A percentile compares a stretch with the other conserved stretches of the same genome.
Evolutionary conservation across 495 filamentous ascomycete genomes (phyloP).

Genomic region (Neurospora africana): DNA sequence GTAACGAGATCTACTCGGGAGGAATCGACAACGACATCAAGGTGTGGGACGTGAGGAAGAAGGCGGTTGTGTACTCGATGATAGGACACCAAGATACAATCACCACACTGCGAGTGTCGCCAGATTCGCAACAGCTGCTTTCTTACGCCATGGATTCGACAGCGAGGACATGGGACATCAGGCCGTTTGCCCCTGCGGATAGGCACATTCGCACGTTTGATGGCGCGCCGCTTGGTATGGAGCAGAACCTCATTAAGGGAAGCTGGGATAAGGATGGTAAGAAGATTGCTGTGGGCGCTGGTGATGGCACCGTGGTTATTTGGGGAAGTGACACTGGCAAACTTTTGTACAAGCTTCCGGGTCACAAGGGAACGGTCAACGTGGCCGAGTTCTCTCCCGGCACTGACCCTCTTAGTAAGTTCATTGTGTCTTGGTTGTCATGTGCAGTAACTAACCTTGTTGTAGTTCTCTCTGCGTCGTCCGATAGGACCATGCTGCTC

Average conservation of each 20-base stretch:
- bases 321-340: conserved; percentile 80
- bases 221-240: conserved; percentile 73
- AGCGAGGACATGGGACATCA: conserved; percentile 90
- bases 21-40: conserved; percentile 97
- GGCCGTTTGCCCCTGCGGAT: conserved; percentile 84
- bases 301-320: conserved; percentile 80
- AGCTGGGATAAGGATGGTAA: conserved; percentile 85
- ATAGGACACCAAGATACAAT: conserved; percentile 85
- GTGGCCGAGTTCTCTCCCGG: conserved; percentile 84
- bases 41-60: conserved; percentile 92
- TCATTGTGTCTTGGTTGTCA: not conserved
- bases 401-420: conserved; percentile 79
- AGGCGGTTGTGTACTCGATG: conserved; percentile 76
- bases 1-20: conserved; percentile 90
- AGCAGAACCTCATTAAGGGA: conserved; percentile 85
- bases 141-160: conserved; percentile 92
- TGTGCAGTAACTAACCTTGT: conserved; percentile 21
- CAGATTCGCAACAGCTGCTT: conserved; percentile 79
- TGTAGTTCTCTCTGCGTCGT: conserved; percentile 74
- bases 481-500: conserved; percentile 67
- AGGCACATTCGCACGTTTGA: conserved; percentile 77
- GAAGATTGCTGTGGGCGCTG: conserved; percentile 79
- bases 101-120: conserved; percentile 79
- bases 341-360: conserved; percentile 86
- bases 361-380: conserved; percentile 92